Evolutionary conservation across 1,284 basidiomycete species (phyloP).

Genomic region (Bondarzewia mesenterica): DNA sequence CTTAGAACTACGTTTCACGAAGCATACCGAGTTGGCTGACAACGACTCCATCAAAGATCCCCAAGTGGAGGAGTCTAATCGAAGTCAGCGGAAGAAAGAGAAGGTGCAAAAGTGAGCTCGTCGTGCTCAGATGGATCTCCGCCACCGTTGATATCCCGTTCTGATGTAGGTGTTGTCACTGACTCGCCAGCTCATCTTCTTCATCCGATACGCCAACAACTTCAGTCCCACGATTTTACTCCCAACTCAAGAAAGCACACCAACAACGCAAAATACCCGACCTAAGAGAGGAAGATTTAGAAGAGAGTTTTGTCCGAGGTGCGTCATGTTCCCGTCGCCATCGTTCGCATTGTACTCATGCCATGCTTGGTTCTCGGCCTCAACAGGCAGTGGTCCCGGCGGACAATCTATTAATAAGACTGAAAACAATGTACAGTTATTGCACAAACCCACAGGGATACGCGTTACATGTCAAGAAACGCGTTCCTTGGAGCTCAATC

Average conservation of each 20-base stretch:
- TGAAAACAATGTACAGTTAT: conserved; percentile 72
- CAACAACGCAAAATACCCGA: conserved; percentile 54
- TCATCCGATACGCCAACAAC: conserved; percentile 2
- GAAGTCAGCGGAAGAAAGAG: conserved; percentile 35
- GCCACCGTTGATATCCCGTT: conserved; percentile 4
- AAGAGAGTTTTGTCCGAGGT: conserved; percentile 76
- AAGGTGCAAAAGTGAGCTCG: conserved; percentile 22
- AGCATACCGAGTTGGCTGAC: conserved; percentile 67
- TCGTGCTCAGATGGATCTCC: conserved; percentile 3
- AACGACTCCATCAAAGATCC: conserved; percentile 63
- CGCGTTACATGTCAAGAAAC: conserved; percentile 75
- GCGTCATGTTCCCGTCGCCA: conserved; percentile 13
- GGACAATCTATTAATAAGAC: conserved; percentile 86
- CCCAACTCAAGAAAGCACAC: conserved; percentile 61
- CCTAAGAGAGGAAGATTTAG: conserved; percentile 63
- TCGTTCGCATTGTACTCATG: not conserved
- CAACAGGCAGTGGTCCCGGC: conserved; percentile 77
- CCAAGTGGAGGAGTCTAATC: conserved; percentile 28
- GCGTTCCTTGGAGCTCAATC: conserved; percentile 62
- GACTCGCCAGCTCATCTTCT: conserved; percentile 17
- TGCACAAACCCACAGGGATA: conserved; percentile 72
- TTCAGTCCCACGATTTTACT: conserved; percentile 39
- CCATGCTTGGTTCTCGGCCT: too few relatives aligned
- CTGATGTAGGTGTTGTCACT: conserved; percentile 19
- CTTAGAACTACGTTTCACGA: conserved; percentile 53